Conservation (phyloP, 2,329 filamentous ascomycete genomes). For the Cryphonectria naterciae region DNA sequence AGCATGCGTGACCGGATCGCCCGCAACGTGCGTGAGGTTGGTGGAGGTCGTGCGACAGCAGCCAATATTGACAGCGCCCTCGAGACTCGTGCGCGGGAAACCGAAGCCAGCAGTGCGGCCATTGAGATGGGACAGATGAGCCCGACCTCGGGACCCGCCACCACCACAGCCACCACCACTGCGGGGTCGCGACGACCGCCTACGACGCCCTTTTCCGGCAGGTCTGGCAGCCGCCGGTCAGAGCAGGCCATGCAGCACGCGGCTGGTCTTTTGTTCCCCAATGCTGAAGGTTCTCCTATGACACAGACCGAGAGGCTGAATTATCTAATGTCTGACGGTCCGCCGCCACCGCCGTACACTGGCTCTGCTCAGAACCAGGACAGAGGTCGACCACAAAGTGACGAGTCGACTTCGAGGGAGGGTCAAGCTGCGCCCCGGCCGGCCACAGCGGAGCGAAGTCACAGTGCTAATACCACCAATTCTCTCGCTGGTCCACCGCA, state of each 20-base stretch:
- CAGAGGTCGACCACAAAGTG: slow-evolving; percentile 34
- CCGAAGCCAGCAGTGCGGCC: slow-evolving; percentile 6
- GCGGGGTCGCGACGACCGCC: slow-evolving; percentile 27
- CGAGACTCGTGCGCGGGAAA: slow-evolving; percentile 30
- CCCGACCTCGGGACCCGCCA: slow-evolving; percentile 26
- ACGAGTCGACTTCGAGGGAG: slow-evolving; percentile 3
- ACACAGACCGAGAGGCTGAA: slow-evolving; percentile 35
- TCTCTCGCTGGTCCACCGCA: slow-evolving; percentile 56
- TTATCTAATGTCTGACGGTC: slow-evolving; percentile 50
- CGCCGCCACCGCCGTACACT: slow-evolving; percentile 47
- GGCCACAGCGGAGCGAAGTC: slow-evolving; percentile 44
- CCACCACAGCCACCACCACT: not conserved
- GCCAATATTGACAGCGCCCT: slow-evolving; percentile 43
- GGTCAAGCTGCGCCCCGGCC: slow-evolving; percentile 33
- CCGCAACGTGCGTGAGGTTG: slow-evolving; percentile 59
- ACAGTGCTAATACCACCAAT: slow-evolving; percentile 50
- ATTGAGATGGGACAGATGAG: slow-evolving; percentile 39
- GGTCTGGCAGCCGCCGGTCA: slow-evolving; percentile 48
- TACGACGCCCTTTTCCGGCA: slow-evolving; percentile 45
- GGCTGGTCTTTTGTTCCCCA: slow-evolving; percentile 55
- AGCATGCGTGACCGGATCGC: slow-evolving; percentile 57
- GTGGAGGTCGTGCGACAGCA: slow-evolving; percentile 51
- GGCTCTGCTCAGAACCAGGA: slow-evolving; percentile 32
- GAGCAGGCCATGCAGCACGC: slow-evolving; percentile 50
- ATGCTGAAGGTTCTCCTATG: slow-evolving; percentile 33